phyloP scores from a whole-genome alignment of 176 grass and related monocot species.

The Saccharum officinarum region DNA sequence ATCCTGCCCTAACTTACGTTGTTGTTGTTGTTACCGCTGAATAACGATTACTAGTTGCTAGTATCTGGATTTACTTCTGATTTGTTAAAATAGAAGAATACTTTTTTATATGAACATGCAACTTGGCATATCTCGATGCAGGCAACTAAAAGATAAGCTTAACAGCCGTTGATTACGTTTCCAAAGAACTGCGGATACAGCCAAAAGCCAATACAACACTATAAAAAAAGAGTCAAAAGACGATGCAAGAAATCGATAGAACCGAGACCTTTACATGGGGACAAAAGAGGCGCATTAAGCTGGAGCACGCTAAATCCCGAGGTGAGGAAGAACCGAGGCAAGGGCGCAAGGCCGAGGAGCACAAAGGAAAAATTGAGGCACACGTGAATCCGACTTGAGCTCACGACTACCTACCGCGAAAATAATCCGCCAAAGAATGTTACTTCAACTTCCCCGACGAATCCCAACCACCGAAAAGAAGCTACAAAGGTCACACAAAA shows the following conservation, averaged over 20 bases:
- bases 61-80: not conserved
- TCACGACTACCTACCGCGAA: constrained; percentile 52
- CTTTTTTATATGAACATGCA: not conserved
- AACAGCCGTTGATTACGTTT: constrained; percentile 20
- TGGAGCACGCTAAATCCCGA: constrained; percentile 15
- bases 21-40: too few species aligned
- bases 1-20: too few species aligned
- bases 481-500: not conserved
- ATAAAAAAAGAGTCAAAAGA: not conserved
- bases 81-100: not conserved
- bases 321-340: constrained; percentile 15
- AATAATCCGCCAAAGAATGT: constrained; percentile 37
- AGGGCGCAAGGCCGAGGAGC: constrained; percentile 1
- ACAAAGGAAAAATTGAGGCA: not conserved
- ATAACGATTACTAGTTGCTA: not conserved
- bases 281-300: constrained; percentile 21
- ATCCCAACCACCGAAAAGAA: constrained; percentile 42
- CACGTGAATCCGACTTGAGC: constrained; percentile 45
- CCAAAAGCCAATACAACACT: not conserved
- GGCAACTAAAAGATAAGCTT: not conserved
- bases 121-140: constrained; percentile 14
- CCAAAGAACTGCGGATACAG: not conserved
- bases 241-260: not conserved
- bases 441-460: constrained; percentile 14
- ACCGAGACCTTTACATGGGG: not conserved